These are phyloP conservation scores for Solanum dulcamara DNA, from an alignment of 257 asterid genomes.

Conservation along the genomic window DNA sequence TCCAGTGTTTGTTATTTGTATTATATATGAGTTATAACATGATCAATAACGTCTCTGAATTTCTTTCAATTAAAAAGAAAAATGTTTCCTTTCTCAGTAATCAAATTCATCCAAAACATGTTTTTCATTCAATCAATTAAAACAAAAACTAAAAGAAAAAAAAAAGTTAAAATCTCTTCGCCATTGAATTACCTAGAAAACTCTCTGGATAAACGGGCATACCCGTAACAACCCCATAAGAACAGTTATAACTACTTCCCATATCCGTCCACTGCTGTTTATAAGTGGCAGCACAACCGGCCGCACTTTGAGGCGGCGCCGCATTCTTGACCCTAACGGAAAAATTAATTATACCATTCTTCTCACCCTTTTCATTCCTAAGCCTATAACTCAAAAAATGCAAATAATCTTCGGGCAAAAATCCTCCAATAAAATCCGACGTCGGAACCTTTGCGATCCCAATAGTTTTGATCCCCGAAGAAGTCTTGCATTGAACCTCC, in stretches of 20 bases:
- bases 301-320: conserved; percentile 4
- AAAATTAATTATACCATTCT: conserved; percentile 67
- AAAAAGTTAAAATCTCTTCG: not conserved
- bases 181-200: not conserved
- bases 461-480: conserved; percentile 14
- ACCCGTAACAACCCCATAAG: conserved; percentile 34
- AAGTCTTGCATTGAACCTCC: conserved; percentile 39
- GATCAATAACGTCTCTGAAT: no score
- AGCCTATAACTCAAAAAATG: conserved; percentile 75
- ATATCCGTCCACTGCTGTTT: conserved; percentile 25
- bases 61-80: not conserved
- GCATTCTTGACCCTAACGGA: conserved; percentile 35
- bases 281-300: conserved; percentile 5
- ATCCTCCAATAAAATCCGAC: conserved; percentile 57
- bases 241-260: not conserved
- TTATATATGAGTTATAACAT: no score
- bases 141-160: not conserved
- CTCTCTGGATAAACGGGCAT: conserved; percentile 22
- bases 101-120: not conserved
- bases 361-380: conserved; percentile 36
- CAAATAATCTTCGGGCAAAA: conserved; percentile 44
- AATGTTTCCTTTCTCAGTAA: not conserved
- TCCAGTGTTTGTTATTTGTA: no score
- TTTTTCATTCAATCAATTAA: not conserved
- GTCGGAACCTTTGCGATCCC: conserved; percentile 53